Base-by-base conservation (phyloP, 805 yeast species). In the Diddensiella transvaalensis region DNA sequence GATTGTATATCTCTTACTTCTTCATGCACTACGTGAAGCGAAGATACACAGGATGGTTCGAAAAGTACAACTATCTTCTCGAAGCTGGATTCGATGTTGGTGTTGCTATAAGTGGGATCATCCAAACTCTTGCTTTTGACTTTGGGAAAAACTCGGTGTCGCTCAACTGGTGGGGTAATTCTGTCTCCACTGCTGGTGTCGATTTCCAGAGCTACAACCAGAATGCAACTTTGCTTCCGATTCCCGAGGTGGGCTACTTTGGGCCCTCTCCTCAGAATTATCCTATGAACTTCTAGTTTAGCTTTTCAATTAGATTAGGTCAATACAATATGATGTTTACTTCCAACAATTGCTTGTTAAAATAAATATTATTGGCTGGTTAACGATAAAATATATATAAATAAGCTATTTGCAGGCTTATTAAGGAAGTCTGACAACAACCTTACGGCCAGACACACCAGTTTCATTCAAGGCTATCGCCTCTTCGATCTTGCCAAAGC, bases 121-220 rank as follows among this genome's bases (percentile, higher is more conserved):
- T 74, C 40, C 69, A 72, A 19, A 74, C 75, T 55, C 70, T 74
- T 53, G 62, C 71, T 0, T 71, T 72, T 2, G 70, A 66, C 49
- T 69, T 62, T 46, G 61, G 66, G 10, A 61, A 57, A 13, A 49
- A 65, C 19, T 56, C 61, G 6, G 60, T 58, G 5, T 56, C 57
- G 5, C 35, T 73, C 1, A 50, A 66, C 19, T 76, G 79, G 79
- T 76, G 80, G 80, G 79, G 79, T 1, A 76, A 76, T 42, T 59
- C 48, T 3, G 52, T 51, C 11, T 47, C 52, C 5, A 36, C 40
- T 22, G 50, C 49, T 6, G 46, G 45, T 13, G 40, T 48, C 21
- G 57, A 54, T 18, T 43, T 18, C 37, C 46, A 40, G 17, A 29
- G 35, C 17, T 33, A 36, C 15, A 44, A 40, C 29, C 44, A 40